Evolutionary conservation across 768 basidiomycete species (phyloP).

Genomic region (Austroboletus eburneus): DNA sequence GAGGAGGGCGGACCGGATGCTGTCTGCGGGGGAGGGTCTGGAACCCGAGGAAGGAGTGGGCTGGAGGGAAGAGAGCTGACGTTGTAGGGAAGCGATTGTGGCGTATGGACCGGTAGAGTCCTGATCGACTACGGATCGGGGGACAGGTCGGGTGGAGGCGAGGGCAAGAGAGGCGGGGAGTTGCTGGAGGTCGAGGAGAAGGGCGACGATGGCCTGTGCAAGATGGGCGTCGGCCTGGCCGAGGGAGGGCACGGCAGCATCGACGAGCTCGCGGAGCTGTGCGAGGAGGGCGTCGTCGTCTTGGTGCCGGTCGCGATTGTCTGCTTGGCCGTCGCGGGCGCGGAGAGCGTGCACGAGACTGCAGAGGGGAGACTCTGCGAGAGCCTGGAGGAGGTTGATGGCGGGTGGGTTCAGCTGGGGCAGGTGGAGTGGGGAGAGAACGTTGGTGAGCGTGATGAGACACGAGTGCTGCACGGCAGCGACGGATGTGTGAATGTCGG

Average conservation of each 20-base stretch:
- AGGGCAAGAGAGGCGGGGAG: constrained; percentile 39
- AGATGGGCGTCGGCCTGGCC: constrained; percentile 53
- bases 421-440: constrained; percentile 45
- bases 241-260: constrained; percentile 41
- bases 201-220: constrained; percentile 62
- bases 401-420: constrained; percentile 31
- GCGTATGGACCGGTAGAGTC: constrained; percentile 25
- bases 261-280: constrained; percentile 57
- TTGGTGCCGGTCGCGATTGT: constrained; percentile 28
- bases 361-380: constrained; percentile 16
- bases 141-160: constrained; percentile 12
- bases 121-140: constrained; percentile 1
- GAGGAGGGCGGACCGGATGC: constrained; percentile 59
- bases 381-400: constrained; percentile 49
- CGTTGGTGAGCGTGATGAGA: constrained; percentile 65
- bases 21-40: constrained; percentile 39
- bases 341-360: constrained; percentile 19
- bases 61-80: constrained; percentile 66
- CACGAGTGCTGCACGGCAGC: constrained; percentile 69
- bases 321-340: constrained; percentile 7
- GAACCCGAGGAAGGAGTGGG: constrained; percentile 21
- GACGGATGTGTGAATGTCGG: constrained; percentile 69
- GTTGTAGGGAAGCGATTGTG: constrained; percentile 57
- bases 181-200: constrained; percentile 65
- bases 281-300: constrained; percentile 51